These are phyloP conservation scores for Nannizzia gypsea DNA, from an alignment of 2,329 filamentous ascomycete species.

Conservation along the genomic window DNA sequence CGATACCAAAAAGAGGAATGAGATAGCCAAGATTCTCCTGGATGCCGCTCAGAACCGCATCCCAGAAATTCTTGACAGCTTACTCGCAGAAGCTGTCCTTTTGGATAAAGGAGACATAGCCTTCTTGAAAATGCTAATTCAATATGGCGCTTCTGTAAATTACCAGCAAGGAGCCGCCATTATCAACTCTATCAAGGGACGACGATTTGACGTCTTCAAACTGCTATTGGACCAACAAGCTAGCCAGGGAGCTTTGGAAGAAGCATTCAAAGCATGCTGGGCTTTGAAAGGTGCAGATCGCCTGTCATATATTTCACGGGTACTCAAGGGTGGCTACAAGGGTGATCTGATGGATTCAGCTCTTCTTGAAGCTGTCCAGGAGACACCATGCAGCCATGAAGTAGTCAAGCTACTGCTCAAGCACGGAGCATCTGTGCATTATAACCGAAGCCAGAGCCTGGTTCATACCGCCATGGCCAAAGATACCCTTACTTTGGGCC, in stretches of 20 bases:
- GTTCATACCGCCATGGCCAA: constrained; percentile 13
- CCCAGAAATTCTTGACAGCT: constrained; percentile 6
- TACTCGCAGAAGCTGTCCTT: constrained; percentile 9
- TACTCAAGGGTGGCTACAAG: constrained; percentile 16
- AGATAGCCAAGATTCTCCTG: constrained; percentile 13
- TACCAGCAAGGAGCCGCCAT: constrained; percentile 13
- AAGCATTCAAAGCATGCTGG: constrained; percentile 10
- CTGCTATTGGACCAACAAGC: constrained; percentile 11
- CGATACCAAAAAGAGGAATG: constrained; percentile 5
- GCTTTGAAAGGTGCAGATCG: constrained; percentile 3
- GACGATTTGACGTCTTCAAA: constrained; percentile 10
- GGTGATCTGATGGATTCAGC: constrained; percentile 11
- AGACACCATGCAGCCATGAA: constrained; percentile 12
- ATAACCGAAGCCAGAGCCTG: constrained; percentile 44
- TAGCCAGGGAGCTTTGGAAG: constrained; percentile 9
- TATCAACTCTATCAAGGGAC: constrained; percentile 10
- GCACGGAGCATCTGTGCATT: constrained; percentile 45
- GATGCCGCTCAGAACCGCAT: constrained; percentile 7
- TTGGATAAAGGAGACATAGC: constrained; percentile 6
- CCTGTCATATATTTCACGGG: constrained; percentile 13
- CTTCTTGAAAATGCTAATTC: constrained; percentile 14
- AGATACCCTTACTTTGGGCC: constrained; percentile 9
- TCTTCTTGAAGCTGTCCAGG: constrained; percentile 14
- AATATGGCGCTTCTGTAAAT: constrained; percentile 14
- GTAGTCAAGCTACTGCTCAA: constrained; percentile 41